These are phyloP conservation scores for Fusarium drepaniforme DNA, from an alignment of 2,329 filamentous ascomycete genomes.

Conservation along the genomic window DNA sequence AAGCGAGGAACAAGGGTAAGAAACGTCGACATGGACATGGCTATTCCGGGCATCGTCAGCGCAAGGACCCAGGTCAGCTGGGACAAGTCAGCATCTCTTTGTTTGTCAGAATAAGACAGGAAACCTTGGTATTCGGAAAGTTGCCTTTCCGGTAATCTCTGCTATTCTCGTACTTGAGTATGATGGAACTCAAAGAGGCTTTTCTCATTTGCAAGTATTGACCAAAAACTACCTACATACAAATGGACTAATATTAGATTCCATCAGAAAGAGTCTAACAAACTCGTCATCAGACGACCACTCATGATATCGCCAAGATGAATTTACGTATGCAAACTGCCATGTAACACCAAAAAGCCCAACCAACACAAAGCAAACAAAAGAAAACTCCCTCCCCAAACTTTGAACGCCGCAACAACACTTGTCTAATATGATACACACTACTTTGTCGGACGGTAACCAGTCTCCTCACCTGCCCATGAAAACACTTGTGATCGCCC, in stretches of 20 bases:
- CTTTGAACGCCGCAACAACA: neutral
- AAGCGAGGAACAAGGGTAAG: neutral
- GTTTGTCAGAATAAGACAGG: neutral
- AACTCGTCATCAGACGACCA: neutral
- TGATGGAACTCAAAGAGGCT: neutral
- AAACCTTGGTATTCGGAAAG: neutral
- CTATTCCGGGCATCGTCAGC: neutral
- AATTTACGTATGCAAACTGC: neutral
- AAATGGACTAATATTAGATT: neutral
- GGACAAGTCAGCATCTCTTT: neutral
- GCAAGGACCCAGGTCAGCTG: neutral
- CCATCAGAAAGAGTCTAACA: neutral
- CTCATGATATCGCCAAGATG: neutral
- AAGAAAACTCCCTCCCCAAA: neutral
- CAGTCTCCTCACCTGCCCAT: conserved; percentile 47
- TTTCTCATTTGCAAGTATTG: neutral
- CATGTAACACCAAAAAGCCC: neutral
- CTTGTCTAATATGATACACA: neutral
- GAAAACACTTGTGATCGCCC: conserved; percentile 40
- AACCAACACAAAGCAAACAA: neutral
- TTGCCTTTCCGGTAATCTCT: neutral
- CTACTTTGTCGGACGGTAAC: conserved; percentile 42
- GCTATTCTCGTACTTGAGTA: neutral
- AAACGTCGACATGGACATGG: neutral
- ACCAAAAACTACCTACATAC: neutral